phyloP scores from a whole-genome alignment of 441 rosid genomes.

The Mallotus japonicus region DNA sequence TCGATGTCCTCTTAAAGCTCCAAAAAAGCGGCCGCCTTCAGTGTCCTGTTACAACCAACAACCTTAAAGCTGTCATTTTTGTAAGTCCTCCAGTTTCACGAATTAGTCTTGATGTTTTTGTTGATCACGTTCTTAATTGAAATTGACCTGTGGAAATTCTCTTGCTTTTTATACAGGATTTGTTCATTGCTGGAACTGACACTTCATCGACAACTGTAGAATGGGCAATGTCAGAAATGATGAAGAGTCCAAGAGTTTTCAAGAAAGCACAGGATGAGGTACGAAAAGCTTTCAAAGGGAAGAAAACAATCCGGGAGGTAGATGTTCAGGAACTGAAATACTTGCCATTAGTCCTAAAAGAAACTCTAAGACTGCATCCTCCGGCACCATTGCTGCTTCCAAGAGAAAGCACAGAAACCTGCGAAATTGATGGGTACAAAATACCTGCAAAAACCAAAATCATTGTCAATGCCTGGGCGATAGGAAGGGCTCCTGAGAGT shows the following conservation, averaged over 20 bases:
- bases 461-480: conserved; percentile 2
- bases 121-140: too few relatives aligned
- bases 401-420: conserved; percentile 41
- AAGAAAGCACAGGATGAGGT: conserved; percentile 48
- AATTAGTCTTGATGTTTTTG: background rate
- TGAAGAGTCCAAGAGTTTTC: conserved; percentile 41
- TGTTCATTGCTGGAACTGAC: conserved; percentile 38
- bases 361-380: conserved; percentile 51
- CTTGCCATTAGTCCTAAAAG: conserved; percentile 47
- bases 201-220: conserved; percentile 39
- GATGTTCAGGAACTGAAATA: conserved; percentile 45
- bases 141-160: background rate
- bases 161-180: conserved; percentile 34
- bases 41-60: conserved; percentile 15
- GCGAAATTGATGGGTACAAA: conserved; percentile 48
- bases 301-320: conserved; percentile 40
- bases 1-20: conserved; percentile 25
- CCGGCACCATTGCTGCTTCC: conserved; percentile 56
- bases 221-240: conserved; percentile 54
- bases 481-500: conserved; percentile 45
- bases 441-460: conserved; percentile 43
- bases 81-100: conserved; percentile 6
- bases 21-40: conserved; percentile 17
- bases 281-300: conserved; percentile 44
- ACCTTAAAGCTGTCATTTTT: conserved; percentile 24